A percentile compares a stretch with the other conserved stretches of the same genome.
Conservation (phyloP, 768 basidiomycete species). For the Leccinum subtestaceum region DNA sequence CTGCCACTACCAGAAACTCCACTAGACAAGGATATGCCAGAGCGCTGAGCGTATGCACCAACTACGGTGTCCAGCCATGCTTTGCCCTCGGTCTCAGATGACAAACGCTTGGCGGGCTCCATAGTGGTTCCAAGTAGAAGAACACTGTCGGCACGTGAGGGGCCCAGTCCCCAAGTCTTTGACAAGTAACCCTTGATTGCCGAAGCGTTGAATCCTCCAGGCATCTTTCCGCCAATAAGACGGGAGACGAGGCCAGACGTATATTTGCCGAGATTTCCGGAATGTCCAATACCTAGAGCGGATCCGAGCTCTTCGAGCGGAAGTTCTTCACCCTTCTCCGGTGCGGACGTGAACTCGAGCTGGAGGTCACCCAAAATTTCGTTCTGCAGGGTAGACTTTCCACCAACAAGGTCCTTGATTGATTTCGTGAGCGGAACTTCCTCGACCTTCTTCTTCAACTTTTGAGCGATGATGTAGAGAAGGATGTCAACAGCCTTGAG, state of each 20-base stretch:
- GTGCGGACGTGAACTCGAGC: conserved; percentile 90
- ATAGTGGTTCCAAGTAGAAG: conserved; percentile 88
- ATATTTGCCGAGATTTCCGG: conserved; percentile 91
- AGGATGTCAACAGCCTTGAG: conserved; percentile 90
- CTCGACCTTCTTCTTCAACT: conserved; percentile 91
- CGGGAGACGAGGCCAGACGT: conserved; percentile 87
- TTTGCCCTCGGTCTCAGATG: conserved; percentile 89
- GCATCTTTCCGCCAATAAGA: conserved; percentile 94
- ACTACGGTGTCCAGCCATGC: conserved; percentile 89
- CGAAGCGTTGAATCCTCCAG: conserved; percentile 95
- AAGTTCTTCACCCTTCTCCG: conserved; percentile 97
- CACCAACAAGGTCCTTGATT: conserved; percentile 97
- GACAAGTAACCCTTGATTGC: conserved; percentile 85
- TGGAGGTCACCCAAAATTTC: conserved; percentile 97
- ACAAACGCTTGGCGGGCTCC: conserved; percentile 92
- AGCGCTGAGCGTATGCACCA: conserved; percentile 79
- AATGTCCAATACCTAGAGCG: conserved; percentile 74
- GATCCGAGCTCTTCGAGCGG: conserved; percentile 94
- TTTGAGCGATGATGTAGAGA: conserved; percentile 88
- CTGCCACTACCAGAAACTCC: conserved; percentile 61
- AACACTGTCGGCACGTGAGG: conserved; percentile 84
- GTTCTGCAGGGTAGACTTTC: conserved; percentile 98
- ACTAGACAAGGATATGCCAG: conserved; percentile 80
- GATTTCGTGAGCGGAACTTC: conserved; percentile 91
- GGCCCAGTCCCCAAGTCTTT: conserved; percentile 95